A percentile compares a stretch with the other conserved stretches of the same genome.
These are phyloP conservation scores for Pythium aquatile DNA, from an alignment of 352 stramenopile genomes.

Conservation along the genomic window DNA sequence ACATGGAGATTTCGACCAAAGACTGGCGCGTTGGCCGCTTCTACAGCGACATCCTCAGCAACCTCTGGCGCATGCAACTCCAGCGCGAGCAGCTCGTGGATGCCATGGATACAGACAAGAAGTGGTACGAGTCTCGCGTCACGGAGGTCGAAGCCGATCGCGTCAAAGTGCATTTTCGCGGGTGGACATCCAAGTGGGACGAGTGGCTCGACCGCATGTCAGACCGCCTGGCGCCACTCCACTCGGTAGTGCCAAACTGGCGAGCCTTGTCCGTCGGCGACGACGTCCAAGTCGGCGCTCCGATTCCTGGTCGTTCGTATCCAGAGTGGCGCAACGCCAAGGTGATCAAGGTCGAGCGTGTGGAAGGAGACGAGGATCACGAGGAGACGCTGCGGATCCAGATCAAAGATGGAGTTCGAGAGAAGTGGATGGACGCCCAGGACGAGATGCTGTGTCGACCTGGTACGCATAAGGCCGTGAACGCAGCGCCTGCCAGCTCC, in stretches of 20 bases:
- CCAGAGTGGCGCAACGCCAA: slow-evolving; percentile 61
- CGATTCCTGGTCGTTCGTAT: slow-evolving; percentile 35
- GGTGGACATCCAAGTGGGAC: slow-evolving; percentile 97
- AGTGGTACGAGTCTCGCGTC: slow-evolving; percentile 76
- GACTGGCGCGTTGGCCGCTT: slow-evolving; percentile 63
- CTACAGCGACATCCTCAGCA: slow-evolving; percentile 57
- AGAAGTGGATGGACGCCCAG: slow-evolving; percentile 57
- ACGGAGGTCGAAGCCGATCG: slow-evolving; percentile 24
- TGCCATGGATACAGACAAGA: slow-evolving; percentile 68
- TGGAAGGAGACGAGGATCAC: slow-evolving; percentile 16
- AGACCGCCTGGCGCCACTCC: slow-evolving; percentile 86
- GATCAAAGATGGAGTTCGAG: slow-evolving; percentile 42
- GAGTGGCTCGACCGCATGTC: slow-evolving; percentile 93
- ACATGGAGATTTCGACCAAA: neutral
- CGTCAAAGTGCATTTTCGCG: slow-evolving; percentile 95
- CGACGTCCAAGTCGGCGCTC: slow-evolving; percentile 45
- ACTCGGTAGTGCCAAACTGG: slow-evolving; percentile 82
- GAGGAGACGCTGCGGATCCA: slow-evolving; percentile 36
- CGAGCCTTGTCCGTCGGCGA: slow-evolving; percentile 59
- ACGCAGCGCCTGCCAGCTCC: slow-evolving; percentile 25
- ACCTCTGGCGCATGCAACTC: slow-evolving; percentile 63
- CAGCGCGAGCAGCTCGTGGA: slow-evolving; percentile 61
- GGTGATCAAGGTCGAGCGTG: slow-evolving; percentile 34
- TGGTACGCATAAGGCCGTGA: slow-evolving; percentile 56
- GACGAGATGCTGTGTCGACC: slow-evolving; percentile 60